Evolutionary conservation across 345 rosid genomes (phyloP).

Genomic region (Eucalyptus guilfoylei): DNA sequence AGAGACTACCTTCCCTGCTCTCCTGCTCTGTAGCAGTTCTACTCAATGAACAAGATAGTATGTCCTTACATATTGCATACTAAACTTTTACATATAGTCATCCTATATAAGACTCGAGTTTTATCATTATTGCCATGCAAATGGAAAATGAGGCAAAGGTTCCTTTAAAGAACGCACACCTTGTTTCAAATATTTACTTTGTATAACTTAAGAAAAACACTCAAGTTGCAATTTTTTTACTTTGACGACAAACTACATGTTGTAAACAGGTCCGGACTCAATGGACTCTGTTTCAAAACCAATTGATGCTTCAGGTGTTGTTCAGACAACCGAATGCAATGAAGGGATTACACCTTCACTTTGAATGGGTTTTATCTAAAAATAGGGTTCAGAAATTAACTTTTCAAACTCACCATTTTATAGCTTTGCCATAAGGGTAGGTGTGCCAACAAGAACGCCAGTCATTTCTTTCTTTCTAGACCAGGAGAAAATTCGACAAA

Average conservation of each 20-base stretch:
- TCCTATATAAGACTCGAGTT: background rate
- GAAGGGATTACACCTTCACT: background rate
- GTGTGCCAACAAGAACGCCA: background rate
- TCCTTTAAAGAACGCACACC: background rate
- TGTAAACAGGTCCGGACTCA: background rate
- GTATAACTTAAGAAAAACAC: background rate
- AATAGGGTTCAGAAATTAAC: background rate
- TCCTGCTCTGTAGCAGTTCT: background rate
- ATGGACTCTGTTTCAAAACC: background rate
- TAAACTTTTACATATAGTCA: background rate
- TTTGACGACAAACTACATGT: background rate
- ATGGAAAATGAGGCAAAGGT: background rate
- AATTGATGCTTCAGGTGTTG: background rate
- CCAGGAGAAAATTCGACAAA: background rate
- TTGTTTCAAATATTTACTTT: background rate
- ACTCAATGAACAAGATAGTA: background rate
- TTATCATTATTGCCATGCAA: background rate
- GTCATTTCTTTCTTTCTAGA: background rate
- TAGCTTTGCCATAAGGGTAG: background rate
- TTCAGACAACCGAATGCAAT: background rate
- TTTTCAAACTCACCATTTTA: background rate
- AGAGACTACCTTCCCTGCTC: background rate
- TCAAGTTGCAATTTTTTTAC: background rate
- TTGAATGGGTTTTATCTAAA: background rate
- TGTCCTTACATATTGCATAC: background rate